Percentiles rank a stretch among this genome's conserved stretches.
Conservation (phyloP, 2,329 filamentous ascomycete genomes). For the Zarea fungicola region DNA sequence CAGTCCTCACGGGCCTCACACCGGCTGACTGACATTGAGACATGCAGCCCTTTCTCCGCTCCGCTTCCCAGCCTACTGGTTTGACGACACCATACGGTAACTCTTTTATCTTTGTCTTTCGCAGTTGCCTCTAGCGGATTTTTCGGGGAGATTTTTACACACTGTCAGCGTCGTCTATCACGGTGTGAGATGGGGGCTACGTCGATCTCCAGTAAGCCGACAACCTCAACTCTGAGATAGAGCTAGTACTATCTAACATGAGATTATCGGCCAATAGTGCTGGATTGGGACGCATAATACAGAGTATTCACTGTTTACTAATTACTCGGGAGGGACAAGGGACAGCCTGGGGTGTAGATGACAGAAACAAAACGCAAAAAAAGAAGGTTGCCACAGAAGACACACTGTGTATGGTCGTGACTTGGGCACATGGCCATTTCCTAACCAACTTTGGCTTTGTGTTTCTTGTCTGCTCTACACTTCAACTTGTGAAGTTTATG, state of each 20-base stretch:
- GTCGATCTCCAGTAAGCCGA: neutral
- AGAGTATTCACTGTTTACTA: too few relatives aligned
- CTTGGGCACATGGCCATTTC: constrained; percentile 5
- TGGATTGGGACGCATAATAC: too few relatives aligned
- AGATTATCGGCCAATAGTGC: too few relatives aligned
- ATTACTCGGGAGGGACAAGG: too few relatives aligned
- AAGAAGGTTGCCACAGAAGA: neutral
- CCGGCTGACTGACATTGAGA: constrained; percentile 4
- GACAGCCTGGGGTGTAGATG: neutral
- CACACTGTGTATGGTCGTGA: neutral
- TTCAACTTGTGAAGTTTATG: neutral
- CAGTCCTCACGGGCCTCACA: too few relatives aligned
- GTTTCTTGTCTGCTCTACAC: neutral
- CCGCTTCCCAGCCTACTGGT: neutral
- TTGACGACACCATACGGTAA: neutral
- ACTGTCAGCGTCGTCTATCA: neutral
- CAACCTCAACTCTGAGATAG: too few relatives aligned
- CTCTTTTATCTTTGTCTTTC: neutral
- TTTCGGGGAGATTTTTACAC: neutral
- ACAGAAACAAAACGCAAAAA: neutral
- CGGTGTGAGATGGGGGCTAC: neutral
- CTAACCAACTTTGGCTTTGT: neutral
- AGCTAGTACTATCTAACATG: too few relatives aligned
- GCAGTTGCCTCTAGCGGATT: neutral
- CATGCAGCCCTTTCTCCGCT: neutral